Conservation (phyloP, 352 stramenopile genomes). For the Pythium folliculosum region DNA sequence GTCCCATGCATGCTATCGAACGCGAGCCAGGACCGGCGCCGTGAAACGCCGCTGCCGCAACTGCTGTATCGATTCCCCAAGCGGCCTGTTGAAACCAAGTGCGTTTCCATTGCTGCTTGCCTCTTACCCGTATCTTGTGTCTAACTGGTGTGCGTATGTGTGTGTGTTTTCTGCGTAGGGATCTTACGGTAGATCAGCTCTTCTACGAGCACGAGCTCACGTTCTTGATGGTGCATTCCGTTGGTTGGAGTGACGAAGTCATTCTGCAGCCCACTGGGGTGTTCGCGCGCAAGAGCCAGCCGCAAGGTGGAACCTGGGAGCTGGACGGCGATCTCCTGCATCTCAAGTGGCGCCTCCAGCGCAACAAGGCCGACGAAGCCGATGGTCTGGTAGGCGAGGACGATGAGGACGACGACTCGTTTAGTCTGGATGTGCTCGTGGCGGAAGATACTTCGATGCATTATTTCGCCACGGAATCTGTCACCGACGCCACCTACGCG, state of each 20-base stretch:
- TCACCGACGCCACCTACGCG: slow-evolving; percentile 68
- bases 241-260: slow-evolving; percentile 78
- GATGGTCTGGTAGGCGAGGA: slow-evolving; percentile 27
- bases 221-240: slow-evolving; percentile 76
- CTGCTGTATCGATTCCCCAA: slow-evolving; percentile 75
- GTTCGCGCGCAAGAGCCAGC: slow-evolving; percentile 73
- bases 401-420: slow-evolving; percentile 53
- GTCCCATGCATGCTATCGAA: slow-evolving; percentile 72
- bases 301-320: slow-evolving; percentile 69
- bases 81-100: slow-evolving; percentile 65
- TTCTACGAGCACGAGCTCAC: slow-evolving; percentile 82
- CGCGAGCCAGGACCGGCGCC: slow-evolving; percentile 45
- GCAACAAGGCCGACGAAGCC: slow-evolving; percentile 31
- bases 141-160: not conserved
- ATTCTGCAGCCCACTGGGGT: slow-evolving; percentile 53
- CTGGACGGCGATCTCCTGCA: slow-evolving; percentile 81
- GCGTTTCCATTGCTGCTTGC: slow-evolving; percentile 13
- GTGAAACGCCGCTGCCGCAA: slow-evolving; percentile 62
- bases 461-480: slow-evolving; percentile 69
- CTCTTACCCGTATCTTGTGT: not conserved
- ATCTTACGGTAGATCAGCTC: slow-evolving; percentile 57
- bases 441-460: slow-evolving; percentile 75
- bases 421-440: slow-evolving; percentile 75
- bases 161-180: slow-evolving; percentile 25
- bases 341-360: slow-evolving; percentile 65